These are phyloP conservation scores for Holtermannia corniformis DNA, from an alignment of 768 basidiomycete genomes.

Conservation along the genomic window DNA sequence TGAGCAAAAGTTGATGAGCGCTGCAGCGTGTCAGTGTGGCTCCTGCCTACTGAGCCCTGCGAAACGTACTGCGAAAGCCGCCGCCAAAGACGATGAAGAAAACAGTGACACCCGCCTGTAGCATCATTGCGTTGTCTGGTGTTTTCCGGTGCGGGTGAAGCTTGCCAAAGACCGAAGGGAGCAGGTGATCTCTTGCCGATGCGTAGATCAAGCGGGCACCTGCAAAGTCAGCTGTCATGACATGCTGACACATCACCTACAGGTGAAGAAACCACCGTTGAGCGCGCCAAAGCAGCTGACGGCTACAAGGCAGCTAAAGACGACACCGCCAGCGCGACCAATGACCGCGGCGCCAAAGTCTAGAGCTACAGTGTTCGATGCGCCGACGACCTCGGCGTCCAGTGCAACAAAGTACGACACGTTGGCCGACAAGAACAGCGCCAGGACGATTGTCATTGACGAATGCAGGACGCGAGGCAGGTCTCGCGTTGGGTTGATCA, in stretches of 20 bases:
- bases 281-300: conserved; percentile 92
- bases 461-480: conserved; percentile 79
- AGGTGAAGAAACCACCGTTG: conserved; percentile 52
- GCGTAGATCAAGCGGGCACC: conserved; percentile 77
- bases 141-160: conserved; percentile 67
- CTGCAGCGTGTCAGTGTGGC: conserved; percentile 8
- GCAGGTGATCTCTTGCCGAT: conserved; percentile 75
- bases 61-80: conserved; percentile 56
- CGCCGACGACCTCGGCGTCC: conserved; percentile 41
- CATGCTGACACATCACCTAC: conserved; percentile 6
- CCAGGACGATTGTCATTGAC: conserved; percentile 73
- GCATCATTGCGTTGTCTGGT: conserved; percentile 74
- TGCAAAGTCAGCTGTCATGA: conserved; percentile 51
- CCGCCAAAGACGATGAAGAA: conserved; percentile 76
- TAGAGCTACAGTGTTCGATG: conserved; percentile 46
- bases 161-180: conserved; percentile 73
- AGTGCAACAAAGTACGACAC: conserved; percentile 86
- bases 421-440: conserved; percentile 72
- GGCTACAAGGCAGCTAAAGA: conserved; percentile 86
- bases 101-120: conserved; percentile 64
- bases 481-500: conserved; percentile 69
- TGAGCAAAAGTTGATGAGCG: conserved; percentile 71
- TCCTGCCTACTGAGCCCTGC: neutral
- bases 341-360: conserved; percentile 85
- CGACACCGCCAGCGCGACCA: conserved; percentile 71